Conservation (phyloP, 495 filamentous ascomycete genomes). For the Penicillium coffeae region DNA sequence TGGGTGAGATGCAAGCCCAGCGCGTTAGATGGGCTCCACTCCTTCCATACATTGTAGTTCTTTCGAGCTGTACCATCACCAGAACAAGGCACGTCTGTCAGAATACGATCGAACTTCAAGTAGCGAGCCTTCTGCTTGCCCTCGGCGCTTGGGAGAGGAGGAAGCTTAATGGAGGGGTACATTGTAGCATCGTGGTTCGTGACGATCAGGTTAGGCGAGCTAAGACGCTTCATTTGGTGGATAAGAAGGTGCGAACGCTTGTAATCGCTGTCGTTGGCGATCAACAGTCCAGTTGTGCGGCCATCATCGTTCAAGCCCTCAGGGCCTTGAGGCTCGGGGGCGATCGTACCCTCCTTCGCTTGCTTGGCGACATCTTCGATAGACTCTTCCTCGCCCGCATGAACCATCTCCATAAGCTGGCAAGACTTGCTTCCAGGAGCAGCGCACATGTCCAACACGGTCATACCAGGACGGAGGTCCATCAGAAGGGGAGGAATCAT, state of each 20-base stretch:
- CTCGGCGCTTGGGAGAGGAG: conserved; percentile 42
- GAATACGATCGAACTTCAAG: conserved; percentile 92
- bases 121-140: conserved; percentile 61
- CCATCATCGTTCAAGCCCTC: conserved; percentile 71
- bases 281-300: conserved; percentile 80
- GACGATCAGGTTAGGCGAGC: conserved; percentile 93
- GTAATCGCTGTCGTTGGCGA: conserved; percentile 95
- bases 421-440: conserved; percentile 95
- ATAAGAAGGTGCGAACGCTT: conserved; percentile 94
- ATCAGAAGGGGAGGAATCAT: conserved; percentile 97
- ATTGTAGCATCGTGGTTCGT: conserved; percentile 97
- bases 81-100: conserved; percentile 95
- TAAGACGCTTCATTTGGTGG: conserved; percentile 94
- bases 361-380: conserved; percentile 58
- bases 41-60: conserved; percentile 88
- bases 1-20: conserved; percentile 82
- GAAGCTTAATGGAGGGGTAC: conserved; percentile 84
- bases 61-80: conserved; percentile 91
- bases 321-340: conserved; percentile 41
- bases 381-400: conserved; percentile 81
- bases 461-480: conserved; percentile 86
- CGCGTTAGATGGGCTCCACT: conserved; percentile 82
- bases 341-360: conserved; percentile 45
- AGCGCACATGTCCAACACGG: conserved; percentile 90
- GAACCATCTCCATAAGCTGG: conserved; percentile 91